A percentile compares a stretch with the other conserved stretches of the same genome.
Evolutionary conservation across 441 rosid species (phyloP).

Genomic region (Populus hybrid): DNA sequence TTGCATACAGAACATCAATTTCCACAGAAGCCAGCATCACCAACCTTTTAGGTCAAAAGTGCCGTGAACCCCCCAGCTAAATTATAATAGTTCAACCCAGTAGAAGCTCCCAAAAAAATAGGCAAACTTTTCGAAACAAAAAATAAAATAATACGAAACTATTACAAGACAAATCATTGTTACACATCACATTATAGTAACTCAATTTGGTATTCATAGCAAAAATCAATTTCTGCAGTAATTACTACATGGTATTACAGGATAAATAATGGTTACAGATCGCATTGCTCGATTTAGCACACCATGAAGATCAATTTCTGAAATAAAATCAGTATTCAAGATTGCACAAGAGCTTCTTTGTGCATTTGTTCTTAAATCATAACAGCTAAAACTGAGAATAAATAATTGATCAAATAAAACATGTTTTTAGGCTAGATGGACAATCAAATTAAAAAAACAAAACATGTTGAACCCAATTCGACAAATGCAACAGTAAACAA

Average conservation of each 20-base stretch:
- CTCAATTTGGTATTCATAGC: background rate
- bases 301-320: background rate
- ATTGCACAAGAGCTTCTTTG: background rate
- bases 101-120: background rate
- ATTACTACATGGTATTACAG: background rate
- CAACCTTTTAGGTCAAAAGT: background rate
- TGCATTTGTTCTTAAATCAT: background rate
- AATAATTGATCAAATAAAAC: background rate
- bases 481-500: background rate
- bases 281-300: background rate
- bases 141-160: background rate
- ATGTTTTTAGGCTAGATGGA: background rate
- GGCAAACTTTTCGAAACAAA: background rate
- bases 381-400: background rate
- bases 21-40: background rate
- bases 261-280: background rate
- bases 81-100: background rate
- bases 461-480: background rate
- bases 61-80: background rate
- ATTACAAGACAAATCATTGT: background rate
- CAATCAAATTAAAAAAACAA: background rate
- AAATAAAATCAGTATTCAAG: background rate
- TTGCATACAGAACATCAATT: background rate
- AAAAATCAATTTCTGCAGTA: background rate
- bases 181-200: background rate